Evolutionary conservation across 1,284 basidiomycete species (phyloP).

Genomic region (Trametes hirsuta): DNA sequence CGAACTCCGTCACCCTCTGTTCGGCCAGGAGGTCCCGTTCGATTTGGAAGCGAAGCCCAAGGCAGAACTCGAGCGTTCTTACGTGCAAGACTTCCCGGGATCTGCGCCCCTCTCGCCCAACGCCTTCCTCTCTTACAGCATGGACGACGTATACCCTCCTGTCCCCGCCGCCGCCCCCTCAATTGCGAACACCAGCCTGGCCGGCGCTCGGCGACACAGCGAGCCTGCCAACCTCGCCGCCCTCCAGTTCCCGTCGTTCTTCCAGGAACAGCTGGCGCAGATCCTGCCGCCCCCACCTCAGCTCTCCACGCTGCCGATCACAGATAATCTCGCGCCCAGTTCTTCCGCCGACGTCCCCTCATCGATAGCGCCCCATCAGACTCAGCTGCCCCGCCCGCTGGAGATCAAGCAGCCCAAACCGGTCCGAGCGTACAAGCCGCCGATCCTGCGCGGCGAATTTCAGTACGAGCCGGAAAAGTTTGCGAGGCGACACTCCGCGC

Average conservation of each 20-base stretch:
- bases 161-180: conserved; percentile 1
- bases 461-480: conserved; percentile 26
- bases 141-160: conserved; percentile 7
- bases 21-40: conserved; percentile 13
- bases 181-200: background rate
- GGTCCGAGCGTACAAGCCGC: conserved; percentile 27
- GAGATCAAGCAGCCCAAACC: conserved; percentile 23
- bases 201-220: conserved; percentile 21
- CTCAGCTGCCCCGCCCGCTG: conserved; percentile 18
- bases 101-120: conserved; percentile 21
- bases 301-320: conserved; percentile 21
- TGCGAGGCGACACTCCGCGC: conserved; percentile 22
- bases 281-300: conserved; percentile 6
- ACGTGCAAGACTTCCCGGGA: conserved; percentile 21
- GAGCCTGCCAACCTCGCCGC: conserved; percentile 23
- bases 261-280: conserved; percentile 12
- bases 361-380: conserved; percentile 28
- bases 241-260: conserved; percentile 17
- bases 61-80: conserved; percentile 13
- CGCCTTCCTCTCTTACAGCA: conserved; percentile 4
- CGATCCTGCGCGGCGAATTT: conserved; percentile 18
- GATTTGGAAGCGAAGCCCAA: conserved; percentile 13
- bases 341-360: conserved; percentile 14
- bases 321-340: conserved; percentile 20
- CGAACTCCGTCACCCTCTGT: conserved; percentile 11